phyloP scores from a whole-genome alignment of 441 rosid species.

The Macaranga tanarius region DNA sequence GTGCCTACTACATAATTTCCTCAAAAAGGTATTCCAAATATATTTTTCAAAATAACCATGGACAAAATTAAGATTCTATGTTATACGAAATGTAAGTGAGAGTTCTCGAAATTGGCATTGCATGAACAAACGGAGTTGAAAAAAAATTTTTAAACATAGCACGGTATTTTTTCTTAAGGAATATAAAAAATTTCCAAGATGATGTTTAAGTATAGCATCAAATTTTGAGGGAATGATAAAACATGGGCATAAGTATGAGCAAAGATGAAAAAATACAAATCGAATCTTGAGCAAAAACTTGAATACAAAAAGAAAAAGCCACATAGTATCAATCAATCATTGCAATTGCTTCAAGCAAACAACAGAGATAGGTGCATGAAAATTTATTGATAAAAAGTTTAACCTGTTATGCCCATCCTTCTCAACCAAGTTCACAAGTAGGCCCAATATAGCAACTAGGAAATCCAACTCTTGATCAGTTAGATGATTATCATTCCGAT shows the following conservation, averaged over 20 bases:
- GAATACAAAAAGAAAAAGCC: not conserved
- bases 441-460: constrained; percentile 90
- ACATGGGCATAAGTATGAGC: not conserved
- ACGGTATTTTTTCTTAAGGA: not conserved
- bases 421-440: constrained; percentile 94
- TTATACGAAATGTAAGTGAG: not conserved
- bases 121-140: not conserved
- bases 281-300: not conserved
- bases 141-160: not conserved
- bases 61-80: too few species aligned
- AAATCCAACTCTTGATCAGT: constrained; percentile 88
- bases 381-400: constrained; percentile 15
- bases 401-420: constrained; percentile 90
- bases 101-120: not conserved
- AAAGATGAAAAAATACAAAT: not conserved
- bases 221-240: not conserved
- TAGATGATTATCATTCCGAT: constrained; percentile 50
- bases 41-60: too few species aligned
- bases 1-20: too few species aligned
- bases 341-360: constrained; percentile 8
- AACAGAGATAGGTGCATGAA: not conserved
- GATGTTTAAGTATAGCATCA: not conserved
- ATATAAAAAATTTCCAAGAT: too few species aligned
- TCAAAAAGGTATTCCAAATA: too few species aligned
- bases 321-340: not conserved